phyloP scores from a whole-genome alignment of 768 basidiomycete genomes.

The Suillus cothurnatus region DNA sequence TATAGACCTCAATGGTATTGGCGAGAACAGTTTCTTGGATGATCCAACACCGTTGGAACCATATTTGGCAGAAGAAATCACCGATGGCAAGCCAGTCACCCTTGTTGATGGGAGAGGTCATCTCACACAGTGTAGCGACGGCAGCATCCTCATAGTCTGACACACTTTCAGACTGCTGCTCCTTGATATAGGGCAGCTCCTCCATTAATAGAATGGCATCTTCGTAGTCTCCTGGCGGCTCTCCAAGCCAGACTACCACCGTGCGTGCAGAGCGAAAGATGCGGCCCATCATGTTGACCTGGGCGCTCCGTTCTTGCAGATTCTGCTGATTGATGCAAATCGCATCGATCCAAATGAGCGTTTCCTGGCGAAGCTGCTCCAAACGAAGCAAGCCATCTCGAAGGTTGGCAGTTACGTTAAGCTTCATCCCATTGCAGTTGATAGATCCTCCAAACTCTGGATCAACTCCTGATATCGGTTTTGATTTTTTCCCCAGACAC shows the following conservation, averaged over 20 bases:
- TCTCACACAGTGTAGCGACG: neutral
- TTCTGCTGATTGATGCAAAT: slow-evolving; percentile 14
- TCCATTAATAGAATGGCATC: neutral
- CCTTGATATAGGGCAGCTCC: neutral
- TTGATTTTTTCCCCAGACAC: neutral
- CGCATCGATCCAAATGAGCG: slow-evolving; percentile 11
- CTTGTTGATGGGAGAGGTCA: neutral
- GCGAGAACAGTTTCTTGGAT: slow-evolving; percentile 14
- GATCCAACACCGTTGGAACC: slow-evolving; percentile 10
- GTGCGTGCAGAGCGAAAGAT: slow-evolving; percentile 7
- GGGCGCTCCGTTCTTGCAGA: slow-evolving; percentile 9
- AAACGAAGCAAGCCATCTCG: neutral
- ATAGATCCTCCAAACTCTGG: neutral
- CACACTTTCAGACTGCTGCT: neutral
- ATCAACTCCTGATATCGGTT: neutral
- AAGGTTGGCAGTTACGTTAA: neutral
- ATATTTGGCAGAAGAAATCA: neutral
- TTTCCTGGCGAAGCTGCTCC: slow-evolving; percentile 1
- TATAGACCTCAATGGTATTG: neutral
- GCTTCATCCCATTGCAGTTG: neutral
- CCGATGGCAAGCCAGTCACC: slow-evolving; percentile 8
- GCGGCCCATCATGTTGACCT: slow-evolving; percentile 10
- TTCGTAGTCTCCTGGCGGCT: neutral
- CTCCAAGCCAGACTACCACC: slow-evolving; percentile 12
- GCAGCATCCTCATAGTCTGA: neutral